Evolutionary conservation across 495 filamentous ascomycete genomes (phyloP), one percentile per base, ranked within the genome.

Genomic region (Penicillium crystallinum): DNA sequence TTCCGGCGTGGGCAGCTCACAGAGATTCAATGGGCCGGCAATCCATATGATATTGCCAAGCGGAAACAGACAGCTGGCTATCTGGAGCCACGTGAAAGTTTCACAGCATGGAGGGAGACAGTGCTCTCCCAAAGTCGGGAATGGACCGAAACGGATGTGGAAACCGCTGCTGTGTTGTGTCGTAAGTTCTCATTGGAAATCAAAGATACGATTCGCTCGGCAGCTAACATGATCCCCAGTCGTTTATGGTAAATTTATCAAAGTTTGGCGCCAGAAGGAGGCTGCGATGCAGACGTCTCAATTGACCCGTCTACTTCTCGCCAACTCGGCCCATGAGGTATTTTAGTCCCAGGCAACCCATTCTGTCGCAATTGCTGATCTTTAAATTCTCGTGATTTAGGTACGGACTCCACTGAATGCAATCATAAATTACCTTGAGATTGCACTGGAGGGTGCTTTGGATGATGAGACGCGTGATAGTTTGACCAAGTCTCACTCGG

Each of bases 371-470:
- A 1, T 11, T 2, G 5, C 34, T 36, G 17, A 36, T n/a, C 7
- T 36, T 14, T 7, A 36, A 36, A 36, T 17, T 2, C 12, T 15
- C 34, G 7, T 3, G 7, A 27, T 27, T 27, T 27, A 36, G 34
- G 89, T 97, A 14, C 87, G 92, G 27, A 97, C 92, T 0, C 91
- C 92, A 0, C 72, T 97, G 4, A 96, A 96, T 66, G 92, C 92
- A 18, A 95, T 97, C 60, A 93, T 97, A 64, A 97, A 97, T 59
- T 96, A 93, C 52, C 74, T 97, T 2, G 92, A 97, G 60, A 96
- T 96, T 55, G 92, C 92, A 0, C 72, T 97, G 3, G 92, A 97
- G 66, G 89, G 89, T 2, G 69, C 81, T 0, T 75, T 96, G 2
- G 91, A 96, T 58, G 66, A 76, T 8, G 91, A 96, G 54, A 96